phyloP scores from a whole-genome alignment of 345 rosid genomes.

The Erysimum cheiranthoides region DNA sequence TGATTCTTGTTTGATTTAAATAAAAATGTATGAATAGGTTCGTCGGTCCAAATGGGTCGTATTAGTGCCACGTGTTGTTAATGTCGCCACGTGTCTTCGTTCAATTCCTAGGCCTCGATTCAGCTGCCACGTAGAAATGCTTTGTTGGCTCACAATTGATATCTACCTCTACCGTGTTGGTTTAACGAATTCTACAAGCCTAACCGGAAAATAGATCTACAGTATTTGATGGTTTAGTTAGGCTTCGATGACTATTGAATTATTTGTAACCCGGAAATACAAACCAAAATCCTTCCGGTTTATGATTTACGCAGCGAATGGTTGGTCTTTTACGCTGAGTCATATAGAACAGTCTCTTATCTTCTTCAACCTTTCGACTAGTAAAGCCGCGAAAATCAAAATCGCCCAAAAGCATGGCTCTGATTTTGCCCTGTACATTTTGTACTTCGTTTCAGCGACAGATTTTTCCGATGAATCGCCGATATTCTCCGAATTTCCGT shows the following conservation, averaged over 20 bases:
- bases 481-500: conserved; percentile 40
- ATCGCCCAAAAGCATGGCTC: conserved; percentile 51
- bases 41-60: not conserved
- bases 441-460: conserved; percentile 42
- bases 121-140: conserved; percentile 23
- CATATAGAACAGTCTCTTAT: not conserved
- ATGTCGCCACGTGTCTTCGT: not conserved
- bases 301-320: conserved; percentile 8
- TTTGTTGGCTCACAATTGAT: not conserved
- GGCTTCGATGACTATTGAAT: not conserved
- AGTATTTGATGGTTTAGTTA: not conserved
- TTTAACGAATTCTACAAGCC: not conserved
- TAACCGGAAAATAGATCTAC: too few species aligned
- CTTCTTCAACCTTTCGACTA: conserved; percentile 39
- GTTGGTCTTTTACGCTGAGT: not conserved
- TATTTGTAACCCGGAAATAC: not conserved
- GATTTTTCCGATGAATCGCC: conserved; percentile 17
- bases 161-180: not conserved
- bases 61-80: conserved; percentile 6
- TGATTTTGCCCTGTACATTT: conserved; percentile 50
- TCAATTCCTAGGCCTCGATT: not conserved
- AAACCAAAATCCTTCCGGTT: conserved; percentile 26
- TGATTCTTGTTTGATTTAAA: not conserved
- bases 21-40: not conserved
- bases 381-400: conserved; percentile 42